These are phyloP conservation scores for Parmales sp. DNA, from an alignment of 108 stramenopile genomes.

Conservation along the genomic window DNA sequence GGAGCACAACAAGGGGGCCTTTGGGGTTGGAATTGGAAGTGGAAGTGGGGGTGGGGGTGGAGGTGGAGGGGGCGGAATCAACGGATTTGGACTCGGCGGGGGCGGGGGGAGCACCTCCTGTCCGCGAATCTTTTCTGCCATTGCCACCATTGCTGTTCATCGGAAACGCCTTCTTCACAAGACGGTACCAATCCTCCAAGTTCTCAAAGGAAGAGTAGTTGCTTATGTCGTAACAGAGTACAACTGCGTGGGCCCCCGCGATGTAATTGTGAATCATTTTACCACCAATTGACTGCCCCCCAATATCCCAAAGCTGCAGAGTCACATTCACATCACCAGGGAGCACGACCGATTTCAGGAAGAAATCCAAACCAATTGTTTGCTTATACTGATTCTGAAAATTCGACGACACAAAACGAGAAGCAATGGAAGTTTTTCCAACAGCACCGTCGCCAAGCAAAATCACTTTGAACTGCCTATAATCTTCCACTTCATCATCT, in stretches of 20 bases:
- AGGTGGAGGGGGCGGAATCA: too few relatives aligned
- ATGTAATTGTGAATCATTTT: constrained; percentile 52
- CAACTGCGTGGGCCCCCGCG: constrained; percentile 40
- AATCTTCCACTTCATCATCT: constrained; percentile 29
- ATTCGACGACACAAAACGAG: constrained; percentile 30
- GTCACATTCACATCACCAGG: constrained; percentile 22
- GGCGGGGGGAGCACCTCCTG: too few relatives aligned
- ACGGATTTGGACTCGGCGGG: too few relatives aligned
- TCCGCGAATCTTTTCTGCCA: not conserved
- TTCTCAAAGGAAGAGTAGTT: constrained; percentile 43
- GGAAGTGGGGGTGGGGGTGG: too few relatives aligned
- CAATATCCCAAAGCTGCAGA: constrained; percentile 58
- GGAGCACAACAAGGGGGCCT: constrained; percentile 36
- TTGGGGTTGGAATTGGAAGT: too few relatives aligned
- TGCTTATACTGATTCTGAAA: constrained; percentile 48
- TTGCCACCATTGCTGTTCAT: not conserved
- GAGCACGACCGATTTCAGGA: constrained; percentile 40
- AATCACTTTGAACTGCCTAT: constrained; percentile 43
- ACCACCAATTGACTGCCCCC: constrained; percentile 48
- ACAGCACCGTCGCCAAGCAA: constrained; percentile 51
- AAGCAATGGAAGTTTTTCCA: constrained; percentile 48
- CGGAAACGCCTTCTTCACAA: constrained; percentile 21
- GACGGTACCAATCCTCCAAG: constrained; percentile 45
- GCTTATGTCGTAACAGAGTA: constrained; percentile 51
- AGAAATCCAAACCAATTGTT: constrained; percentile 56